phyloP scores from a whole-genome alignment of 1,284 basidiomycete species.

The Dichomitus squalens region DNA sequence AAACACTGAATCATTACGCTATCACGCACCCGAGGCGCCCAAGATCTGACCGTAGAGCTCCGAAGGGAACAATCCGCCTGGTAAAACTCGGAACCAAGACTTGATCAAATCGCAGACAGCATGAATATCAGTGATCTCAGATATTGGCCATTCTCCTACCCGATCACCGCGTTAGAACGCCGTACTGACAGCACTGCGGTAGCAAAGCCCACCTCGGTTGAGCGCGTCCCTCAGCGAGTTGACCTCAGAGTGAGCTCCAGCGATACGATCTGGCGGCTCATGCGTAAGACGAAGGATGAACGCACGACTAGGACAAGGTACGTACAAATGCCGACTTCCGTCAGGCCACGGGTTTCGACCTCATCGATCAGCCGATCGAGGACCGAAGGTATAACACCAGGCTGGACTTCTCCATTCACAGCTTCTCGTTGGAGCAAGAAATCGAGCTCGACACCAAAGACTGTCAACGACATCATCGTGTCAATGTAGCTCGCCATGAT shows the following conservation, averaged over 20 bases:
- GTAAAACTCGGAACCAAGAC: slow-evolving; percentile 79
- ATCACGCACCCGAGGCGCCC: slow-evolving; percentile 59
- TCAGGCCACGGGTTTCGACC: slow-evolving; percentile 74
- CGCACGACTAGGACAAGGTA: slow-evolving; percentile 11
- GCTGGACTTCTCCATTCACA: slow-evolving; percentile 45
- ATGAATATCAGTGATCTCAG: slow-evolving; percentile 68
- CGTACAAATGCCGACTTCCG: slow-evolving; percentile 82
- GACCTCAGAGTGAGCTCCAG: slow-evolving; percentile 75
- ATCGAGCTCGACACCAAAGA: slow-evolving; percentile 77
- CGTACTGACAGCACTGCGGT: neutral
- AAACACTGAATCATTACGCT: neutral
- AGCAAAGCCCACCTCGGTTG: slow-evolving; percentile 55
- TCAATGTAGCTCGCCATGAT: slow-evolving; percentile 2
- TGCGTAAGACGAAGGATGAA: neutral
- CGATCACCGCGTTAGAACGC: neutral
- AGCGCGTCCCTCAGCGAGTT: slow-evolving; percentile 70
- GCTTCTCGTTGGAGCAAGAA: slow-evolving; percentile 70
- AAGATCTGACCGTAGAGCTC: slow-evolving; percentile 68
- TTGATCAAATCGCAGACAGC: slow-evolving; percentile 82
- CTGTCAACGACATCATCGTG: slow-evolving; percentile 38
- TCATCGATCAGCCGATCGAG: slow-evolving; percentile 67
- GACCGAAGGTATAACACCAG: slow-evolving; percentile 64
- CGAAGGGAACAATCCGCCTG: slow-evolving; percentile 78
- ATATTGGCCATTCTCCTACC: slow-evolving; percentile 62
- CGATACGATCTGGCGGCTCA: slow-evolving; percentile 65